phyloP scores from a whole-genome alignment of 1,139 yeast species.

The Debaryomyces robertsiae region DNA sequence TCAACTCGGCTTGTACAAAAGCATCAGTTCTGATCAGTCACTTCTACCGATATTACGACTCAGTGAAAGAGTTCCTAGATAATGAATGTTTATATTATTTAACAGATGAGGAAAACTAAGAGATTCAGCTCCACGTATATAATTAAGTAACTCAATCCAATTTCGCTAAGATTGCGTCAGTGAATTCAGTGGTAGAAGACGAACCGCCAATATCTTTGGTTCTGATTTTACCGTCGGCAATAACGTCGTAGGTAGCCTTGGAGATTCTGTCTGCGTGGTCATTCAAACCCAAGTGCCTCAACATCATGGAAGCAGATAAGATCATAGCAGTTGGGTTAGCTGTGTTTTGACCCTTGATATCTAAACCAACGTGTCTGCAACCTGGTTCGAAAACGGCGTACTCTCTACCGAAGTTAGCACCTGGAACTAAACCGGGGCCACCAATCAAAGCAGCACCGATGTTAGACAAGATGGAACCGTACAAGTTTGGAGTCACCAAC shows the following conservation, averaged over 20 bases:
- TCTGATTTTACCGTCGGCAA: conserved; percentile 79
- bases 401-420: conserved; percentile 97
- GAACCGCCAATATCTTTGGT: conserved; percentile 90
- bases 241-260: conserved; percentile 83
- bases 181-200: conserved; percentile 89
- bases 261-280: conserved; percentile 83
- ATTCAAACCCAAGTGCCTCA: conserved; percentile 92
- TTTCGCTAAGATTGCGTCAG: conserved; percentile 76
- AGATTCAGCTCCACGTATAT: conserved; percentile 4
- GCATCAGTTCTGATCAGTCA: too few species aligned
- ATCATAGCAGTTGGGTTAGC: conserved; percentile 99
- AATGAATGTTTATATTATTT: conserved; percentile 9
- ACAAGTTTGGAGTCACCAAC: conserved; percentile 95
- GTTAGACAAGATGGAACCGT: conserved; percentile 96
- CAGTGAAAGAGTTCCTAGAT: not conserved
- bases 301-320: conserved; percentile 84
- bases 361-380: conserved; percentile 98
- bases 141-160: conserved; percentile 37
- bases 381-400: conserved; percentile 99
- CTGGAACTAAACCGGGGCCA: conserved; percentile 98
- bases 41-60: too few species aligned
- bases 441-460: conserved; percentile 98
- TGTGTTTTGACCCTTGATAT: conserved; percentile 88
- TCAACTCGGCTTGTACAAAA: too few species aligned
- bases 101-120: conserved; percentile 3